A percentile compares a stretch with the other conserved stretches of the same genome.
Evolutionary conservation across 2,329 filamentous ascomycete species (phyloP).

Genomic region (Hypoxylon sp.): DNA sequence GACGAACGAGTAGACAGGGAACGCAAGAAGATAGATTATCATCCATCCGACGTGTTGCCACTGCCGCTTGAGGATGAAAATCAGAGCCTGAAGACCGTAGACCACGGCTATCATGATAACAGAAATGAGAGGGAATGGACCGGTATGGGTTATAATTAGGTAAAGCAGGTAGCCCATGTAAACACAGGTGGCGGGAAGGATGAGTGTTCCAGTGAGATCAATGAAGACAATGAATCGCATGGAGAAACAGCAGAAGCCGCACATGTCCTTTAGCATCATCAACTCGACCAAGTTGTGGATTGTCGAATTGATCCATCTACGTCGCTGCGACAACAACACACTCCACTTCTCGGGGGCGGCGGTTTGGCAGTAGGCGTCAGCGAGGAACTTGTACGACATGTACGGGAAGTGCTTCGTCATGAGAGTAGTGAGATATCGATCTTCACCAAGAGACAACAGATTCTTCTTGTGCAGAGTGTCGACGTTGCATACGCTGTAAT

Average conservation of each 20-base stretch:
- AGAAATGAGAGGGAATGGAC: conserved; percentile 87
- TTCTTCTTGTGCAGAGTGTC: conserved; percentile 96
- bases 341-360: conserved; percentile 95
- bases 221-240: conserved; percentile 98
- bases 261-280: conserved; percentile 91
- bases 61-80: conserved; percentile 96
- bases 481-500: conserved; percentile 89
- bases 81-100: conserved; percentile 94
- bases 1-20: conserved; percentile 91
- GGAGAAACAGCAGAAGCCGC: conserved; percentile 98
- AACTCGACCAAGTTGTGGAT: conserved; percentile 96
- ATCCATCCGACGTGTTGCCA: conserved; percentile 99
- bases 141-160: conserved; percentile 73
- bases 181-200: conserved; percentile 87
- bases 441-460: conserved; percentile 81
- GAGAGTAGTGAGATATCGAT: conserved; percentile 90
- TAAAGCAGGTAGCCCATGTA: conserved; percentile 94
- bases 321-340: conserved; percentile 94
- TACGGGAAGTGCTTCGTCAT: conserved; percentile 98
- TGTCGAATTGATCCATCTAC: conserved; percentile 99
- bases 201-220: conserved; percentile 91
- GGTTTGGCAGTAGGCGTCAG: conserved; percentile 92
- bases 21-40: conserved; percentile 97
- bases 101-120: conserved; percentile 90
- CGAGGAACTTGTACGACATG: conserved; percentile 97